A percentile compares a stretch with the other conserved stretches of the same genome.
phyloP scores from a whole-genome alignment of 768 basidiomycete species.

The Psilocybe tampanensis region DNA sequence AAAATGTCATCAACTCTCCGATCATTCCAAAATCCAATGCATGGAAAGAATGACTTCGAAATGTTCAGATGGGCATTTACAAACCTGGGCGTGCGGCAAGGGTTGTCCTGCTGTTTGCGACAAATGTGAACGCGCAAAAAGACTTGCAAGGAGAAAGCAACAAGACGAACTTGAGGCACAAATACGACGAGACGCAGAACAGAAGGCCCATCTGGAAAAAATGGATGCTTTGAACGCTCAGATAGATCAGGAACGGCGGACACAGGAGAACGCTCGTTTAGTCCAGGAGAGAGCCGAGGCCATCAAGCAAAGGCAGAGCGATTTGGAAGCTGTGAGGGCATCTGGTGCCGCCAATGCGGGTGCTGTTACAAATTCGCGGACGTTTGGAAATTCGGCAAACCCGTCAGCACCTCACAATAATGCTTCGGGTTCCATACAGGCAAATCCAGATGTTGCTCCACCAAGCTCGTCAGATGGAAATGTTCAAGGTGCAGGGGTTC shows the following conservation, averaged over 20 bases:
- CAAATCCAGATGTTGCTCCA: neutral
- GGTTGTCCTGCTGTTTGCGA: conserved; percentile 38
- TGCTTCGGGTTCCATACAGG: too few relatives aligned
- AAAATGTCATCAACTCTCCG: conserved; percentile 59
- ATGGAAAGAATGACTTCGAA: conserved; percentile 30
- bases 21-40: conserved; percentile 59
- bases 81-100: conserved; percentile 46
- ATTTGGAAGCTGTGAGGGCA: conserved; percentile 35
- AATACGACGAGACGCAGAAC: conserved; percentile 45
- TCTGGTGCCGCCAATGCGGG: conserved; percentile 28
- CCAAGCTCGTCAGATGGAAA: neutral
- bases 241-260: conserved; percentile 34
- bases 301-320: conserved; percentile 45
- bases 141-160: conserved; percentile 42
- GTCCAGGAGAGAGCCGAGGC: conserved; percentile 37
- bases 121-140: conserved; percentile 48
- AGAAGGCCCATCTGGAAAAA: conserved; percentile 36
- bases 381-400: too few relatives aligned
- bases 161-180: conserved; percentile 42
- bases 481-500: neutral
- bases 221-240: conserved; percentile 47
- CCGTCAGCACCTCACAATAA: too few relatives aligned
- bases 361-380: too few relatives aligned
- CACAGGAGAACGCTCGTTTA: conserved; percentile 33
- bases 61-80: conserved; percentile 49